phyloP scores from a whole-genome alignment of 805 yeast species.

The Cyberlindnera xylosilytica region DNA sequence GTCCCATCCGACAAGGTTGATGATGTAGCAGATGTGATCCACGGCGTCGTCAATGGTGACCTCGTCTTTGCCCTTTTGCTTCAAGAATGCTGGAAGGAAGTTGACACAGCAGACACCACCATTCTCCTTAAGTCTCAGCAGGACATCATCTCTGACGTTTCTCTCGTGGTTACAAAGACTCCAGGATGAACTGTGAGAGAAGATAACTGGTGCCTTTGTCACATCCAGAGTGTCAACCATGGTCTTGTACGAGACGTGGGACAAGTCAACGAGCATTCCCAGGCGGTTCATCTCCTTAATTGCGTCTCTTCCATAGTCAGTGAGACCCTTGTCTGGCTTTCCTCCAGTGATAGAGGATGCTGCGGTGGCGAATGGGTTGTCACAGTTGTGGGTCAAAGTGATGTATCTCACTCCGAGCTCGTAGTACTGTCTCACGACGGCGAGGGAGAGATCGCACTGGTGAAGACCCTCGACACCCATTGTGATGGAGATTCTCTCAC shows the following conservation, averaged over 20 bases:
- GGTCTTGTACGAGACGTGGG: conserved; percentile 47
- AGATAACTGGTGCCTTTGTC: conserved; percentile 45
- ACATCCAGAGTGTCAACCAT: conserved; percentile 42
- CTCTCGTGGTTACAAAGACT: conserved; percentile 39
- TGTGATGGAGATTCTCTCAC: conserved; percentile 41
- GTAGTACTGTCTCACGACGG: conserved; percentile 45
- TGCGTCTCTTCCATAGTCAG: conserved; percentile 39
- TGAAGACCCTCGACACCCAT: conserved; percentile 57
- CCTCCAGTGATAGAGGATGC: conserved; percentile 47
- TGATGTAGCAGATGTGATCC: conserved; percentile 41
- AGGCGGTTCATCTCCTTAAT: conserved; percentile 48
- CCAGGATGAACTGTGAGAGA: conserved; percentile 47
- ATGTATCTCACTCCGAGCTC: conserved; percentile 52
- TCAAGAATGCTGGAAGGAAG: conserved; percentile 41
- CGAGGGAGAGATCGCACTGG: conserved; percentile 48
- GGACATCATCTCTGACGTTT: conserved; percentile 47
- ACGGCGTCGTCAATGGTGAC: conserved; percentile 47
- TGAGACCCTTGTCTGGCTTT: conserved; percentile 41
- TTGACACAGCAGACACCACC: conserved; percentile 48
- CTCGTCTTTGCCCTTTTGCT: conserved; percentile 11
- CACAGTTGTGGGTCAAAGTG: conserved; percentile 54
- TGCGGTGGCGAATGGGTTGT: conserved; percentile 56
- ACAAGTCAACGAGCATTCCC: conserved; percentile 51
- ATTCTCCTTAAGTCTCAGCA: conserved; percentile 35
- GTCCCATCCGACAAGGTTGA: conserved; percentile 46